A percentile compares a stretch with the other conserved stretches of the same genome.
Evolutionary conservation across 2,329 filamentous ascomycete species (phyloP).

Genomic region (Fusarium euwallaceae): DNA sequence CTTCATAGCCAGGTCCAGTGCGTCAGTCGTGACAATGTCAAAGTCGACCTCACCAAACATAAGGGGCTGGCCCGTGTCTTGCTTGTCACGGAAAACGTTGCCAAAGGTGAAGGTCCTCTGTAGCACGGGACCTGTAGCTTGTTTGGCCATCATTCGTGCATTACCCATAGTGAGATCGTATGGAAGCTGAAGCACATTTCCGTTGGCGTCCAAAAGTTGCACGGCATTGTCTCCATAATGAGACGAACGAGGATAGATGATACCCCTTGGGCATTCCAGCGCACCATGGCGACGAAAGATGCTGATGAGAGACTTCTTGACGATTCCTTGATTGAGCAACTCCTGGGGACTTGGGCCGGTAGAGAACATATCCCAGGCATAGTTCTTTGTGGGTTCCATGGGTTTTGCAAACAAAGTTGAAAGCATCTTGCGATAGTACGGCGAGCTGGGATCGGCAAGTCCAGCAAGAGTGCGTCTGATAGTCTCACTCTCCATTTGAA

Average conservation of each 20-base stretch:
- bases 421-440: slow-evolving; percentile 91
- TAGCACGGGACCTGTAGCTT: slow-evolving; percentile 69
- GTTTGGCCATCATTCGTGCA: slow-evolving; percentile 84
- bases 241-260: slow-evolving; percentile 84
- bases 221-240: slow-evolving; percentile 83
- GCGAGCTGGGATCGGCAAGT: slow-evolving; percentile 84
- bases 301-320: slow-evolving; percentile 79
- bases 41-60: slow-evolving; percentile 94
- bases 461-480: slow-evolving; percentile 86
- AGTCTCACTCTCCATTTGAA: slow-evolving; percentile 93
- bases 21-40: slow-evolving; percentile 89
- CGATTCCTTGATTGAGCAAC: slow-evolving; percentile 77
- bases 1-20: slow-evolving; percentile 85
- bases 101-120: slow-evolving; percentile 90
- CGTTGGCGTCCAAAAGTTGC: slow-evolving; percentile 83
- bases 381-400: slow-evolving; percentile 84
- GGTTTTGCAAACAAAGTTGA: slow-evolving; percentile 84
- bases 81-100: slow-evolving; percentile 84
- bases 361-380: slow-evolving; percentile 79
- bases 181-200: slow-evolving; percentile 92
- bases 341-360: slow-evolving; percentile 68
- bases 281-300: slow-evolving; percentile 94
- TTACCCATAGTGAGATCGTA: slow-evolving; percentile 93
- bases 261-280: slow-evolving; percentile 80
- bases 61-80: slow-evolving; percentile 83